phyloP scores from a whole-genome alignment of 805 yeast species.

The Kodamaea sagamina region DNA sequence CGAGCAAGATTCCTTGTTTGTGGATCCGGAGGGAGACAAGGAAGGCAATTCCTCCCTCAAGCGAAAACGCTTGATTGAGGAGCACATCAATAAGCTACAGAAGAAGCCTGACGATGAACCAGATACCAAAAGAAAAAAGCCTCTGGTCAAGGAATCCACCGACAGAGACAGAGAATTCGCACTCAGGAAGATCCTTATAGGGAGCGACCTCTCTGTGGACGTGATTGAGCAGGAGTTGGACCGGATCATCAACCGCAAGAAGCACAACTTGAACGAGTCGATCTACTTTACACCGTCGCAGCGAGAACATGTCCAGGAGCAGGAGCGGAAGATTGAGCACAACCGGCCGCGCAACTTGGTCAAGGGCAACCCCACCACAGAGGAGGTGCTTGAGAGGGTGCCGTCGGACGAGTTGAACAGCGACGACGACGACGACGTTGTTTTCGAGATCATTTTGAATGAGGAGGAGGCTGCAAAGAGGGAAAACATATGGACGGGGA shows the following conservation, averaged over 20 bases:
- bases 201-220: conserved; percentile 32
- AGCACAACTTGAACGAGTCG: conserved; percentile 21
- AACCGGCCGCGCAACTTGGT: conserved; percentile 52
- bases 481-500: conserved; percentile 85
- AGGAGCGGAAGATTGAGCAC: conserved; percentile 15
- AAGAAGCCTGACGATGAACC: conserved; percentile 12
- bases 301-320: conserved; percentile 16
- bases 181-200: conserved; percentile 17
- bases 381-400: conserved; percentile 51
- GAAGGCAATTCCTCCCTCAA: conserved; percentile 3
- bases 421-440: conserved; percentile 80
- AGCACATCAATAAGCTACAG: conserved; percentile 12
- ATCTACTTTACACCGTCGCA: conserved; percentile 27
- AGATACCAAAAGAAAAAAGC: conserved; percentile 9
- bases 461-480: conserved; percentile 73
- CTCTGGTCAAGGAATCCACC: background rate
- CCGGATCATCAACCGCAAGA: conserved; percentile 26
- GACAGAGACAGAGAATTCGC: conserved; percentile 3
- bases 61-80: conserved; percentile 2
- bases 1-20: background rate
- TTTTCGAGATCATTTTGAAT: conserved; percentile 58
- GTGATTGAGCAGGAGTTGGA: conserved; percentile 25
- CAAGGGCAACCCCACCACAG: conserved; percentile 55
- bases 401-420: conserved; percentile 63
- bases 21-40: conserved; percentile 14